Conservation (phyloP, 2,329 filamentous ascomycete genomes). For the Teratosphaeria destructans region DNA sequence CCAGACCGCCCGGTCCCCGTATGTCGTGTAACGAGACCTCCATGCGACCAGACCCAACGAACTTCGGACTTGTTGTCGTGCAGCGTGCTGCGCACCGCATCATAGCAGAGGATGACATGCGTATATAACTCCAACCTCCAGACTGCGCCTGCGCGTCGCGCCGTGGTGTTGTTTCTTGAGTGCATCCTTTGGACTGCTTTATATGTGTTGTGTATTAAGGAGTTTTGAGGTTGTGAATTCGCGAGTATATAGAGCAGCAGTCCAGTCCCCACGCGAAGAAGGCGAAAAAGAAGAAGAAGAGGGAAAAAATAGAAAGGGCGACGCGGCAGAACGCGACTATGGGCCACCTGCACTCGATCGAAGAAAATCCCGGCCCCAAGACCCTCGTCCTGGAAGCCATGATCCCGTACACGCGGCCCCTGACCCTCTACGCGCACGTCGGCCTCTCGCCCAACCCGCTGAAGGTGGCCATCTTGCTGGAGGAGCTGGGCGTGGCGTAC, state of each 20-base stretch:
- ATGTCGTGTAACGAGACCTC: not conserved
- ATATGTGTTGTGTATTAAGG: too few relatives aligned
- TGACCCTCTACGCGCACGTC: not conserved
- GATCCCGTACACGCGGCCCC: not conserved
- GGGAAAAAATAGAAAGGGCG: not conserved
- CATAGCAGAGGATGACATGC: not conserved
- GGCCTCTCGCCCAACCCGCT: slow-evolving; percentile 30
- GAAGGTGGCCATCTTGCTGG: slow-evolving; percentile 36
- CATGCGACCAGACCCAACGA: not conserved
- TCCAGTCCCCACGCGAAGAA: too few relatives aligned
- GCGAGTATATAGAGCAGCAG: not conserved
- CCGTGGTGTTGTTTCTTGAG: not conserved
- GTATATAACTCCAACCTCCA: not conserved
- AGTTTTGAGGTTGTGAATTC: too few relatives aligned
- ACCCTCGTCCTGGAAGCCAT: not conserved
- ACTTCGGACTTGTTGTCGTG: not conserved
- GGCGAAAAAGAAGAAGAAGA: too few relatives aligned
- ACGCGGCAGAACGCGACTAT: not conserved
- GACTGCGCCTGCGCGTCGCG: not conserved
- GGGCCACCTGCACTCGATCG: not conserved
- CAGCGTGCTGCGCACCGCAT: not conserved
- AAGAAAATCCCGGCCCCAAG: not conserved
- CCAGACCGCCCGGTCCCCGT: not conserved
- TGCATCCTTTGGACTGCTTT: too few relatives aligned
- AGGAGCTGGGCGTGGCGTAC: slow-evolving; percentile 35